Percentiles rank a stretch among this genome's conserved stretches.
phyloP scores from a whole-genome alignment of 192 early-diverging fungal species.

The Backusella sp. region DNA sequence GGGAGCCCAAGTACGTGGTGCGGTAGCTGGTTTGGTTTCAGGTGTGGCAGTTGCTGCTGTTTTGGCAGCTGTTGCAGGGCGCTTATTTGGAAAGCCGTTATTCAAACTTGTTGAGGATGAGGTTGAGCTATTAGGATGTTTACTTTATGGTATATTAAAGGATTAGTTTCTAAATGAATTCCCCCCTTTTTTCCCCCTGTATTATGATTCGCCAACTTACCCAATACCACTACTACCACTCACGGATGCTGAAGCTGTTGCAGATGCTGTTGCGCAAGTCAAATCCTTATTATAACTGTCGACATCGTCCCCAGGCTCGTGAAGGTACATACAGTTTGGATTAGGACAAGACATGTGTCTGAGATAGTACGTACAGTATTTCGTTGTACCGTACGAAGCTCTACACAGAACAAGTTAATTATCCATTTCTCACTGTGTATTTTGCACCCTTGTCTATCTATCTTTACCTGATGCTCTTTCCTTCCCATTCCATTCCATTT shows the following conservation, averaged over 20 bases:
- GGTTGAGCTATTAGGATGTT: conserved; percentile 10
- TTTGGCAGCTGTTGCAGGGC: background rate
- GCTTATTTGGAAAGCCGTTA: conserved; percentile 1
- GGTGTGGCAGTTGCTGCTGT: background rate
- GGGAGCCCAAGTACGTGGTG: conserved; percentile 26
- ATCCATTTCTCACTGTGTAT: background rate
- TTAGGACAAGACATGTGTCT: conserved; percentile 91
- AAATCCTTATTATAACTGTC: conserved; percentile 90
- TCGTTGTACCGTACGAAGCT: conserved; percentile 96
- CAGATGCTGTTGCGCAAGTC: background rate
- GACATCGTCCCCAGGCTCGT: conserved; percentile 90
- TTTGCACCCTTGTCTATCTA: background rate
- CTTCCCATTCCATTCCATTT: conserved; percentile 87
- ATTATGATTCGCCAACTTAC: background rate
- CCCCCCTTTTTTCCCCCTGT: background rate
- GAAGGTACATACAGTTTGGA: conserved; percentile 92
- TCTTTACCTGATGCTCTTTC: conserved; percentile 74
- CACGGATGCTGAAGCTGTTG: background rate
- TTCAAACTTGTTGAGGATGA: background rate
- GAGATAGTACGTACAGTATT: conserved; percentile 97
- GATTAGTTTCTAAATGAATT: background rate
- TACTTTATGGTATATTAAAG: background rate
- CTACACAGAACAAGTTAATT: conserved; percentile 35
- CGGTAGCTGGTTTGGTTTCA: background rate
- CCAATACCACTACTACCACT: conserved; percentile 11